Evolutionary conservation across 768 basidiomycete genomes (phyloP), one percentile per base, ranked within the genome.

Genomic region (Symmetrospora coprosmae): DNA sequence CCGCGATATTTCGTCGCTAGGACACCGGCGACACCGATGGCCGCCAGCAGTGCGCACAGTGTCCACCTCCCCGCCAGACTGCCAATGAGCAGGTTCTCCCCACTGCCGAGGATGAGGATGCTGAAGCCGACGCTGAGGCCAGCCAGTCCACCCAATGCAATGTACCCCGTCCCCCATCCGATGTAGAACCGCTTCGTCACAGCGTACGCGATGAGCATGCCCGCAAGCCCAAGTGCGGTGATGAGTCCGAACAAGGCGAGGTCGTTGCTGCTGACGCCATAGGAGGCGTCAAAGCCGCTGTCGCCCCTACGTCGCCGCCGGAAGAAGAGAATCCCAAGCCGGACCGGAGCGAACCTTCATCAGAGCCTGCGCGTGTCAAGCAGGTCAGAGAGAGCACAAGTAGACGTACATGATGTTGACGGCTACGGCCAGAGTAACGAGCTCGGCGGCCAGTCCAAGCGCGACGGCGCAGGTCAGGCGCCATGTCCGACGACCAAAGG

Each of bases 161-260:
- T 21, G 41, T 43, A 58, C 13, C 55, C 55, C 19, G 37, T 25
- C 55, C 55, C 43, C 55, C 41, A 58, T 13, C 55, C 55, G 13
- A 11, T n/a, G 5, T 39, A 39, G 25, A 25, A 58, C 37, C 43
- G 43, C 19, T 21, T 39, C 13, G 55, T 8, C 19, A 58, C n/a
- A 17, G 19, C 25, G 14, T n/a, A 31, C 25, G 55, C 43, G 25
- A 46, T 5, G 6, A 58, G 19, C 28, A 46, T 19, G 9, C 31
- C 55, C 14, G 35, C 4, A 2, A 58, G 41, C 7, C 31, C 55
- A 31, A 31, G 17, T 28, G 41, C 55, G 2, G 21, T 27, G 5
- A 46, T 46, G n/a, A 58, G 23, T 14, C 55, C 55, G 23, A 45
- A 45, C 13, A 40, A 14, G 5, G 37, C 55, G 30, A 58, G 31